Evolutionary conservation across 2,329 filamentous ascomycete genomes (phyloP).

Genomic region (Fusarium xyrophilum): DNA sequence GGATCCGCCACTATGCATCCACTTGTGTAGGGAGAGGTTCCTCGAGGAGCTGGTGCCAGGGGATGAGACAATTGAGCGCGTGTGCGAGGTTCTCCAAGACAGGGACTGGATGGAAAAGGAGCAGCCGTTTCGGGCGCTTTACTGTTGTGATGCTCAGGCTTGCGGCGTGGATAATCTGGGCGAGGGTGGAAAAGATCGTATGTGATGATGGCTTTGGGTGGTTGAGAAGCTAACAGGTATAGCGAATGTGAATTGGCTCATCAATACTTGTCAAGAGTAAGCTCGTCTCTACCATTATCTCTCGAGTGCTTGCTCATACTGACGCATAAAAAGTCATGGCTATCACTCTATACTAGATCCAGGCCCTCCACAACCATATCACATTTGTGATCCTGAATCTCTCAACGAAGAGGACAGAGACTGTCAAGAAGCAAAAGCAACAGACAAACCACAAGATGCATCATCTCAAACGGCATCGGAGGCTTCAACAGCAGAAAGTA

Average conservation of each 20-base stretch:
- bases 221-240: conserved; percentile 18
- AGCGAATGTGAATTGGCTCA: conserved; percentile 61
- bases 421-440: conserved; percentile 20
- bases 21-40: conserved; percentile 46
- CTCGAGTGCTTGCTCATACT: neutral
- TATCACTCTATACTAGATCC: conserved; percentile 38
- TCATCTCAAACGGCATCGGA: neutral
- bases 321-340: conserved; percentile 34
- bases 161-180: conserved; percentile 55
- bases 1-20: conserved; percentile 47
- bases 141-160: conserved; percentile 59
- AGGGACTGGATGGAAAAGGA: conserved; percentile 36
- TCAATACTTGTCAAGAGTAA: conserved; percentile 60
- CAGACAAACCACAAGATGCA: neutral
- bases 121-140: conserved; percentile 53
- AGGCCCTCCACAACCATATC: conserved; percentile 38
- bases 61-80: conserved; percentile 42
- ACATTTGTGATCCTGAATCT: conserved; percentile 33
- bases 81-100: conserved; percentile 46
- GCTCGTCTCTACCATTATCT: conserved; percentile 18
- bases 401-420: conserved; percentile 4
- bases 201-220: conserved; percentile 20
- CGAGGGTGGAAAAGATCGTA: conserved; percentile 53
- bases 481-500: neutral
- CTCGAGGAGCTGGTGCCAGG: conserved; percentile 40